These are phyloP conservation scores for Dryadomyces quercivorus DNA, from an alignment of 2,329 filamentous ascomycete genomes.

Conservation along the genomic window DNA sequence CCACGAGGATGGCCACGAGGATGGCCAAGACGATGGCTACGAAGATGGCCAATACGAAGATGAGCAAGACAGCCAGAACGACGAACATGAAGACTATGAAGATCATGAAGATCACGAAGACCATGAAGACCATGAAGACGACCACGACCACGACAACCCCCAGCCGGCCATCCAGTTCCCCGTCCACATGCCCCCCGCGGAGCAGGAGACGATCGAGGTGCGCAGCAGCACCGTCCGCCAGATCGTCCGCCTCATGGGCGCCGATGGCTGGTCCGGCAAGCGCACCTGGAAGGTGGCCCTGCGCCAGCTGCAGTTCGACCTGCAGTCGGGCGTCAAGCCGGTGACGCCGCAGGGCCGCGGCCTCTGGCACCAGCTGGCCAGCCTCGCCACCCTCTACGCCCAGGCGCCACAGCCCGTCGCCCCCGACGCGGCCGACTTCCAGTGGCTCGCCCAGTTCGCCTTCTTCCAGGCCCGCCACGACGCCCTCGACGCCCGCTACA, in stretches of 20 bases:
- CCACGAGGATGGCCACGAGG: too few relatives aligned
- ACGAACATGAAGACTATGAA: background rate
- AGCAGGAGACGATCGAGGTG: background rate
- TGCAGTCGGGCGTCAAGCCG: slow-evolving; percentile 1
- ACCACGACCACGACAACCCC: background rate
- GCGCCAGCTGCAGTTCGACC: background rate
- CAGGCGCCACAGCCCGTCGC: background rate
- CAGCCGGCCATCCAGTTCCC: too few relatives aligned
- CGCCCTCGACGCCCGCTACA: background rate
- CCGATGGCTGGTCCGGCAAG: slow-evolving; percentile 8
- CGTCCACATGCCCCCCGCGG: background rate
- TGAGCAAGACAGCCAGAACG: background rate
- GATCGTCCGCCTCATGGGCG: slow-evolving; percentile 7
- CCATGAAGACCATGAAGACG: background rate
- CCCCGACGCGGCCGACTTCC: background rate
- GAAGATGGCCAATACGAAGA: background rate
- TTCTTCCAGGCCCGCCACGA: background rate
- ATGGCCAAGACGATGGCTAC: background rate
- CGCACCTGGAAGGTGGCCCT: slow-evolving; percentile 7
- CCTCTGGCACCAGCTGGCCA: background rate
- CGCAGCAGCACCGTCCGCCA: background rate
- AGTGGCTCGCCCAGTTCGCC: background rate
- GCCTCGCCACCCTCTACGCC: background rate
- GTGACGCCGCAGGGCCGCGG: background rate
- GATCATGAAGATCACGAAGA: background rate